These are phyloP conservation scores for Dioscorea zingiberensis DNA, from an alignment of 106 monocot species.

Conservation along the genomic window DNA sequence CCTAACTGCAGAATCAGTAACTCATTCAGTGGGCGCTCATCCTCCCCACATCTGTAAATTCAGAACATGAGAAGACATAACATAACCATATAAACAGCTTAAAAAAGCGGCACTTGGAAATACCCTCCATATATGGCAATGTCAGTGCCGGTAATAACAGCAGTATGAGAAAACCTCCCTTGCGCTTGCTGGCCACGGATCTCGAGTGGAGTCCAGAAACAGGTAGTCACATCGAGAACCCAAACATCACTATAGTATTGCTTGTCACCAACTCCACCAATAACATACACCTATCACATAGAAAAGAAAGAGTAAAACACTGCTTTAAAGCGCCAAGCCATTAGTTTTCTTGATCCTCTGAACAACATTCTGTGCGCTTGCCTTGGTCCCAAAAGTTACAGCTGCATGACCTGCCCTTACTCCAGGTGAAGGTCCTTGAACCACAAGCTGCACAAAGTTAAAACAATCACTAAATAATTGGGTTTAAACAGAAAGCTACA, in stretches of 20 bases:
- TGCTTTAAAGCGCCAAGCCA: no score
- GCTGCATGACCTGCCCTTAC: constrained; percentile 89
- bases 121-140: constrained; percentile 89
- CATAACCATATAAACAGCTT: neutral
- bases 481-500: no score
- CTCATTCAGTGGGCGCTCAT: constrained; percentile 86
- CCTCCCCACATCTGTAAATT: constrained; percentile 78
- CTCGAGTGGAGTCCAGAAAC: constrained; percentile 70
- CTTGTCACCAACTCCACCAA: constrained; percentile 92
- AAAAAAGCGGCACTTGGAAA: neutral
- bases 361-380: constrained; percentile 4
- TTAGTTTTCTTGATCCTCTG: no score
- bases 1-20: constrained; percentile 75
- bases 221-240: constrained; percentile 55
- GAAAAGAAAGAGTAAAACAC: no score
- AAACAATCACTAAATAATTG: no score
- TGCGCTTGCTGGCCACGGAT: constrained; percentile 68
- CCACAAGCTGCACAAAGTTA: constrained; percentile 35
- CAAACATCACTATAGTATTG: constrained; percentile 95
- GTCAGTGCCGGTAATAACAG: constrained; percentile 51
- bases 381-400: constrained; percentile 67
- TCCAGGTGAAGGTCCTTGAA: constrained; percentile 77
- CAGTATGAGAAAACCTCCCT: constrained; percentile 87
- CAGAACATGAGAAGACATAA: constrained; percentile 4
- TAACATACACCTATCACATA: constrained; percentile 54